phyloP scores from a whole-genome alignment of 305 asterid genomes.

The Solanum hybrid region DNA sequence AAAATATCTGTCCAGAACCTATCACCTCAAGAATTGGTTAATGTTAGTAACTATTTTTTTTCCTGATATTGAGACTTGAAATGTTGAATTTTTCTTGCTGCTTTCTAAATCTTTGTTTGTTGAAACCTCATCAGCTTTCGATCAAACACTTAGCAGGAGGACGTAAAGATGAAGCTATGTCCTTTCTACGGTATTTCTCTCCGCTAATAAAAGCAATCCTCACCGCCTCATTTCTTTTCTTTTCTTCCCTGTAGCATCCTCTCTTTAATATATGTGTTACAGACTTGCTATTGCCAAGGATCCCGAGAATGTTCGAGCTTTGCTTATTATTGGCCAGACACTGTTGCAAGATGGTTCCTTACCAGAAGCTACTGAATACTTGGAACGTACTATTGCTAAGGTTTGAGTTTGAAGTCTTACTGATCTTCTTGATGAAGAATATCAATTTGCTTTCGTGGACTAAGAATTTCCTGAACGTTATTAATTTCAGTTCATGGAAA shows the following conservation, averaged over 20 bases:
- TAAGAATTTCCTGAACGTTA: not conserved
- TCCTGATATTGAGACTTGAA: not conserved
- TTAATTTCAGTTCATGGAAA: not conserved
- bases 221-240: constrained; percentile 6
- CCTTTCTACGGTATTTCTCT: constrained; percentile 47
- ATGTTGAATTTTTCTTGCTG: not conserved
- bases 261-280: constrained; percentile 20
- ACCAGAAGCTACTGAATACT: constrained; percentile 50
- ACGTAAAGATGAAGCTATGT: constrained; percentile 41
- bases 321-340: constrained; percentile 68
- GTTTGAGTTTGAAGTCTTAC: constrained; percentile 19
- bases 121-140: constrained; percentile 47
- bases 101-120: constrained; percentile 8
- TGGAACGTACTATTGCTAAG: constrained; percentile 61
- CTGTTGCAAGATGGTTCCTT: constrained; percentile 37
- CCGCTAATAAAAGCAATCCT: not conserved
- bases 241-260: not conserved
- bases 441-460: not conserved
- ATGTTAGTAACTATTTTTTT: constrained; percentile 30
- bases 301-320: constrained; percentile 59
- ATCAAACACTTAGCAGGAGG: constrained; percentile 47
- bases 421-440: not conserved
- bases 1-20: constrained; percentile 38
- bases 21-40: constrained; percentile 53
- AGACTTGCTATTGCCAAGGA: constrained; percentile 86